These are phyloP conservation scores for Thelonectria blattea DNA, from an alignment of 2,329 filamentous ascomycete species.

Conservation along the genomic window DNA sequence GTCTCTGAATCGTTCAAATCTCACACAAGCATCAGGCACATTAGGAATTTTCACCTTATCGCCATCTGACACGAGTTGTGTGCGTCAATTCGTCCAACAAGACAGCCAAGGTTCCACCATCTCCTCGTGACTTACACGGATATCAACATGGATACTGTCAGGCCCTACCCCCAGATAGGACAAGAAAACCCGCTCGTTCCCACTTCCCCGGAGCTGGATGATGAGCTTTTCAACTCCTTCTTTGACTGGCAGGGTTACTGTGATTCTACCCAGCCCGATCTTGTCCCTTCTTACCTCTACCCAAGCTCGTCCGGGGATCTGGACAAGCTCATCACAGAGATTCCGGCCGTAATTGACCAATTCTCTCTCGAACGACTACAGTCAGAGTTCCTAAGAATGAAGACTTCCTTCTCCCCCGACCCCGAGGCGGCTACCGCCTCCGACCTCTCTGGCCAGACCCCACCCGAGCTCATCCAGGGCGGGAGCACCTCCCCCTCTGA, in stretches of 20 bases:
- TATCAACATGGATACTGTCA: slow-evolving; percentile 47
- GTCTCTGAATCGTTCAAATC: slow-evolving; percentile 47
- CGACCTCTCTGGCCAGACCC: slow-evolving; percentile 47
- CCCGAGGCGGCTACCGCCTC: slow-evolving; percentile 42
- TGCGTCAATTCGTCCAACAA: slow-evolving; percentile 46
- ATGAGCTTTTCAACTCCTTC: slow-evolving; percentile 45
- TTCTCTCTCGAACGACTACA: slow-evolving; percentile 42
- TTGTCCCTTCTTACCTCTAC: slow-evolving; percentile 37
- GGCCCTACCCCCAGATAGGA: slow-evolving; percentile 44
- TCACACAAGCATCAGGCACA: slow-evolving; percentile 48
- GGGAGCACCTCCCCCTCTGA: slow-evolving; percentile 50
- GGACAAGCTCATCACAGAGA: slow-evolving; percentile 45
- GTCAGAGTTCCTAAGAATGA: slow-evolving; percentile 44
- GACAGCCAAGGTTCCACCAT: slow-evolving; percentile 50
- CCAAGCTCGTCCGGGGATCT: slow-evolving; percentile 40
- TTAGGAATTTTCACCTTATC: slow-evolving; percentile 50
- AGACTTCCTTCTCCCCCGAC: slow-evolving; percentile 42
- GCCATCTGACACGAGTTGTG: slow-evolving; percentile 45
- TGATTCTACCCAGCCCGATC: slow-evolving; percentile 41
- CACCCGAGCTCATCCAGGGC: slow-evolving; percentile 46
- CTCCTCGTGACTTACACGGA: slow-evolving; percentile 50
- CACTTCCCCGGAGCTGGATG: slow-evolving; percentile 42
- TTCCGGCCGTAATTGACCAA: slow-evolving; percentile 43
- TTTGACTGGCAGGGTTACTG: slow-evolving; percentile 48
- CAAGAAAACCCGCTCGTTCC: slow-evolving; percentile 46